Base-by-base conservation (phyloP, 306 rosid species). In the Vigna unguiculata region DNA sequence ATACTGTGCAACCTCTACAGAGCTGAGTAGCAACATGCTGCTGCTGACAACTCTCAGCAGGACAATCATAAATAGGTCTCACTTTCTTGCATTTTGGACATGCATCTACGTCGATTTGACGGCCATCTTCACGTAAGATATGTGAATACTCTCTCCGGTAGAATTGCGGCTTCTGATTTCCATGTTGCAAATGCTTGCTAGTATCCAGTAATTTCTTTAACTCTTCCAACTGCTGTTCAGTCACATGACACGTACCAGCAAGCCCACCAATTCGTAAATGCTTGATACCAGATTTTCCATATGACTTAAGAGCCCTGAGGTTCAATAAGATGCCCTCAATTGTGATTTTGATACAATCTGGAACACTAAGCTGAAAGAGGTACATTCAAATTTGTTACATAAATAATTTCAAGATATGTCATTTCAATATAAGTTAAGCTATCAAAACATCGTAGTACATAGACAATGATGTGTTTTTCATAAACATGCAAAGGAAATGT, bases 11-110 rank as follows among this genome's bases (percentile, higher is more conserved):
- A 3, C 90, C 97, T 76, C 96, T 84, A 81, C 97, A 92, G 19
- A 24, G 70, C 43, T 83, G 85, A 69, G 78, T 22, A 2, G 81
- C 64, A 60, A 60, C 59, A 81, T 83, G 89, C 10, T 78, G 84
- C 76, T 81, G 85, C 68, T 84, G 90, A 74, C 93, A 90, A 69
- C 85, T 86, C 82, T 88, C 90, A 0, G 86, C 69, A 0, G 93
- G 91, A 74, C 97, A 92, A 72, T 92, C 97, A 52, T 92, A 92
- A 60, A 92, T 87, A 41, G 91, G 92, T 85, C 91, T 88, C 73
- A 76, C 76, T 48, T 86, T 86, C 75, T 92, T 80, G 67, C 97
- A 92, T 78, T 86, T 83, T 28, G 97, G 96, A 75, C 96, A 92
- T 36, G 69, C 65, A 76, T 92, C 93, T 55, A 92, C 76, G 58